Evolutionary conservation across 2,329 filamentous ascomycete species (phyloP), one percentile per base, ranked within the genome.

Genomic region (Teratosphaeria pseudoeucalypti): DNA sequence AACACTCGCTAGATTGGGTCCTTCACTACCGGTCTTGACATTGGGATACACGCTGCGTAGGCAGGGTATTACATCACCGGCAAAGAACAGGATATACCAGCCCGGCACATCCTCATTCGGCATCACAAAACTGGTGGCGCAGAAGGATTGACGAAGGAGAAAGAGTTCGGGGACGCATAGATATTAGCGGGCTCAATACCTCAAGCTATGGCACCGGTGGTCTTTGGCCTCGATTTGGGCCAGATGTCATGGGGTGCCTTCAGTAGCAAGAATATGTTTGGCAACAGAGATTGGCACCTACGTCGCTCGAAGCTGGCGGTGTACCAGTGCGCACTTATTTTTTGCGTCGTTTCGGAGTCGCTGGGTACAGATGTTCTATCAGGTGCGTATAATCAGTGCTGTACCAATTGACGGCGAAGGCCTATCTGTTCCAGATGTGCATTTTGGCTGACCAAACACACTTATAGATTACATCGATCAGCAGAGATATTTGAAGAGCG

Each of bases 191-290:
- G n/a, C n/a, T 19, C 43, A 19, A 49, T 23, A 49, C 19, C 16
- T 29, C 7, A 11, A 16, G 12, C 49, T 58, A 71, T 71, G 69
- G 68, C 68, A 52, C 68, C 76, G 5, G 76, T 82, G 26, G 52
- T 61, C 19, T 59, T 57, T 53, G 82, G 82, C 34, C 76, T 84
- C 61, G 78, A 83, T 67, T 72, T 84, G 58, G 72, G 72, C 56
- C 81, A 84, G 64, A 81, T 84, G 67, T 76, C 81, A 74, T 84
- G 81, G 81, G 71, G 71, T 61, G 83, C 82, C 67, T 84, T 84
- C 76, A 79, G 78, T 62, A 76, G 71, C 61, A 76, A 74, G n/a
- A 78, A 83, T 68, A 84, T 84, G 81, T 84, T 80, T 72, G 80
- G 79, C 64, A 77, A 72, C 34, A 72, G 74, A 12, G 64, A 66